Conservation (phyloP, 2,329 filamentous ascomycete genomes). For the Arthrobotrys conoides region DNA sequence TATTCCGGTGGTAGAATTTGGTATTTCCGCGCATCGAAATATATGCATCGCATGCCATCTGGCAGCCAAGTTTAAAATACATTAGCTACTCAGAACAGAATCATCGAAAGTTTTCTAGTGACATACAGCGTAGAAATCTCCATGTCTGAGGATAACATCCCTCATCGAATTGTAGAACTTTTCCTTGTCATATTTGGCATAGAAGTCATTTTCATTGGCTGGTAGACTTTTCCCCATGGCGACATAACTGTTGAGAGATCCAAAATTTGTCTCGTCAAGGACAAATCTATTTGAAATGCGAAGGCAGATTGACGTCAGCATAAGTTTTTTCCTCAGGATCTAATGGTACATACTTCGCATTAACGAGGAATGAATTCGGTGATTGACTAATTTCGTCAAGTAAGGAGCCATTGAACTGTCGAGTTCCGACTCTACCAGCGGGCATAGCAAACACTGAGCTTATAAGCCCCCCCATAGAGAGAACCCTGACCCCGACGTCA, state of each 20-base stretch:
- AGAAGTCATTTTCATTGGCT: conserved; percentile 22
- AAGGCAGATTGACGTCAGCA: not conserved
- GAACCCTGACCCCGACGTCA: conserved; percentile 36
- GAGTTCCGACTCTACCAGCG: not conserved
- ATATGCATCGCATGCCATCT: conserved; percentile 41
- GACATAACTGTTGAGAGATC: conserved; percentile 30
- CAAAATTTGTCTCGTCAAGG: conserved; percentile 35
- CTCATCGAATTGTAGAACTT: conserved; percentile 48
- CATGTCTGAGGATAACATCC: conserved; percentile 33
- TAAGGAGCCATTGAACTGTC: conserved; percentile 27
- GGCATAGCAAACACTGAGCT: conserved; percentile 47
- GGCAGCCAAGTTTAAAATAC: not conserved
- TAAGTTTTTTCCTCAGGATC: not conserved
- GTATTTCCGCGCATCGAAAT: conserved; percentile 28
- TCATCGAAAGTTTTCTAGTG: not conserved
- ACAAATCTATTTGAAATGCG: conserved; percentile 23
- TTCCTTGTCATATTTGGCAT: conserved; percentile 46
- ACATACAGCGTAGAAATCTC: conserved; percentile 44
- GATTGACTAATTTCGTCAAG: conserved; percentile 40
- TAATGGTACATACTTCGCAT: conserved; percentile 26
- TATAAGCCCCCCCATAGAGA: conserved; percentile 46
- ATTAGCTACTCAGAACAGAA: not conserved
- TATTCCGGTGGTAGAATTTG: conserved; percentile 24
- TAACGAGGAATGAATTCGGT: conserved; percentile 20
- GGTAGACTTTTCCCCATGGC: conserved; percentile 27